Evolutionary conservation across 75 land plant genomes (phyloP), one percentile per base, ranked within the genome.

Genomic region (Sequoiadendron giganteum): DNA sequence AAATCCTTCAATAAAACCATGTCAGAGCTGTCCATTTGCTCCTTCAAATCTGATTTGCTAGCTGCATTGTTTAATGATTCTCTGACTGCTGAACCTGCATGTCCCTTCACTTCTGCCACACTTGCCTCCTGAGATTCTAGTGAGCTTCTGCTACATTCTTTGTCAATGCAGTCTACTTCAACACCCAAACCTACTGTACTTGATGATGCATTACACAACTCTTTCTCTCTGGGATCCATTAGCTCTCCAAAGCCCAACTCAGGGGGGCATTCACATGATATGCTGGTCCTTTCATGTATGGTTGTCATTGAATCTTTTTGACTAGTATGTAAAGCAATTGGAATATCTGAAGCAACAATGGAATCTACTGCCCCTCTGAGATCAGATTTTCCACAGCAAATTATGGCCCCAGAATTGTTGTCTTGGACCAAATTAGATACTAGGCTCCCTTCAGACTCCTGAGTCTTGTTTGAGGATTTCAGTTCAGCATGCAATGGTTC

Each of bases 1-100:
- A 47, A 47, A 82, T 82, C 84, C 84, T 47, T 82, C 30, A 47
- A 45, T 47, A 82, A 45, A n/a, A 14, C 47, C 47, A n/a, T 82
- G 54, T 82, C 84, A 3, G 14, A 47, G 84, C 52, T 28, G 25
- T 82, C 32, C 48, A n/a, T 47, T 28, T 82, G 54, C 13, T 30
- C 84, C 52, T 45, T 10, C 82, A 79, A 79, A 42, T 40, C n/a
- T 42, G n/a, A 42, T 1, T 42, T 49, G 25, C 28, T 47, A 5
- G 49, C 52, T 47, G 5, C 49, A 82, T n/a, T 45, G 32, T 47
- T n/a, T 34, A 9, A 28, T 42, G 84, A n/a, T 11, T 45, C 5
- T 47, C 54, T 82, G 30, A 15, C 30, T 25, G 30, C 32, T 47
- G 32, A 82, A 52, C 32, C 47, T 47, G 84, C 52, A 11, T 13